These are phyloP conservation scores for Chlamydomonas incerta DNA, from an alignment of 139 green algal genomes.

Conservation along the genomic window DNA sequence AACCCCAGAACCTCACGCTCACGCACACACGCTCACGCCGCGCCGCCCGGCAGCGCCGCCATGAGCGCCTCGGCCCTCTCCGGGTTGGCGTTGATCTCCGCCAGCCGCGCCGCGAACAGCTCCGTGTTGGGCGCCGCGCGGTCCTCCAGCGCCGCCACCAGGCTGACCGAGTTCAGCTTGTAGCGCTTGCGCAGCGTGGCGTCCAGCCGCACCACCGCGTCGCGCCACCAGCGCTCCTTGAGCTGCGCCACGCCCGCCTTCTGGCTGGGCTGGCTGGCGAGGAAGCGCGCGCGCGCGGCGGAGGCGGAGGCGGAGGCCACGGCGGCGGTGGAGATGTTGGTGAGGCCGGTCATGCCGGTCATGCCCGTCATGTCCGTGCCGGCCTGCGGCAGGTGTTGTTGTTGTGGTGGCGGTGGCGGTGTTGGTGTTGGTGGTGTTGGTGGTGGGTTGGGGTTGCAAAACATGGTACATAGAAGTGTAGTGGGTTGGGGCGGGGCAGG, in stretches of 20 bases:
- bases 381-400: too few species aligned
- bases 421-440: too few species aligned
- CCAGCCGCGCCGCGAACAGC: neutral
- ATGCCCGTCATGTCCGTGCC: neutral
- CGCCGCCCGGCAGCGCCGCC: neutral
- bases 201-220: constrained; percentile 34
- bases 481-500: too few species aligned
- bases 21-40: too few species aligned
- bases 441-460: too few species aligned
- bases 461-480: too few species aligned
- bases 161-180: neutral
- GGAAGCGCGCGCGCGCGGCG: constrained; percentile 22
- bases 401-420: too few species aligned
- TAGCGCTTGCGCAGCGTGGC: constrained; percentile 9
- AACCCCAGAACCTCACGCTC: too few species aligned
- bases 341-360: neutral
- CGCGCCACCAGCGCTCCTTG: constrained; percentile 41
- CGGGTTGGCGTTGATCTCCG: constrained; percentile 26
- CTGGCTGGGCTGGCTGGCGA: neutral
- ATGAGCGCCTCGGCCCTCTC: constrained; percentile 25
- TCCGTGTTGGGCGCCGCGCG: neutral
- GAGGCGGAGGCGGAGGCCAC: neutral
- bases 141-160: constrained; percentile 25
- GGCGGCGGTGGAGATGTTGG: neutral
- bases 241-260: constrained; percentile 28